Evolutionary conservation across 2,329 filamentous ascomycete genomes (phyloP), one percentile per base, ranked within the genome.

Genomic region (Aspergillus sp.): DNA sequence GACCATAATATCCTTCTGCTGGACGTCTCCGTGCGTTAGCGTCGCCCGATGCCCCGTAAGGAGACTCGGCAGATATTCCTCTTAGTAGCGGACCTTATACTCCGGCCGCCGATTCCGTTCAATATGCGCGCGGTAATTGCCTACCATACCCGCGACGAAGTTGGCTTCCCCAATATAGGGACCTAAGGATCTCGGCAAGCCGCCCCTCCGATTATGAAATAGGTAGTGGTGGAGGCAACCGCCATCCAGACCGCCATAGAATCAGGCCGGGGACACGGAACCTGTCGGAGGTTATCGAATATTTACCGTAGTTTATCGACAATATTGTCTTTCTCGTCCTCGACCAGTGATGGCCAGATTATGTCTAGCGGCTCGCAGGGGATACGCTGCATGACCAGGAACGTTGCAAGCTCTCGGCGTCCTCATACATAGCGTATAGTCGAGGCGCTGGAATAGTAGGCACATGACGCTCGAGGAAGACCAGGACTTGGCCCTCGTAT

Each of bases 341-440:
- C 4, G 2, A 58, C 54, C 45, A 67, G 55, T 52, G 58, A 62
- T 54, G 57, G 46, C 63, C 64, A 68, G 46, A 66, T 60, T 0
- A 54, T 23, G 38, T 58, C 16, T 3, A 62, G 54, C 40, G 34
- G 56, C 36, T 56, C 60, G 2, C 64, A 47, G 11, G 59, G 61
- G 40, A 53, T 42, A 47, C 61, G 61, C 47, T 67, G 60, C 64
- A 68, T 67, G 45, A 66, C 43, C n/a, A 66, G 23, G 50, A 65
- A 66, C 32, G 32, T 36, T 36, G 7, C 32, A 34, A 63, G 47
- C 45, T 25, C 6, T 61, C 42, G 31, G 47, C 43, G 38, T 65
- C 59, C 32, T 61, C 19, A 41, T 63, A 66, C 61, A 69, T 68
- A n/a, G 62, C 60, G 53, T 67, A 66, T 21, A 69, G 56, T 57